phyloP scores from a whole-genome alignment of 1,139 yeast genomes.

The Dujonia santamariae region DNA sequence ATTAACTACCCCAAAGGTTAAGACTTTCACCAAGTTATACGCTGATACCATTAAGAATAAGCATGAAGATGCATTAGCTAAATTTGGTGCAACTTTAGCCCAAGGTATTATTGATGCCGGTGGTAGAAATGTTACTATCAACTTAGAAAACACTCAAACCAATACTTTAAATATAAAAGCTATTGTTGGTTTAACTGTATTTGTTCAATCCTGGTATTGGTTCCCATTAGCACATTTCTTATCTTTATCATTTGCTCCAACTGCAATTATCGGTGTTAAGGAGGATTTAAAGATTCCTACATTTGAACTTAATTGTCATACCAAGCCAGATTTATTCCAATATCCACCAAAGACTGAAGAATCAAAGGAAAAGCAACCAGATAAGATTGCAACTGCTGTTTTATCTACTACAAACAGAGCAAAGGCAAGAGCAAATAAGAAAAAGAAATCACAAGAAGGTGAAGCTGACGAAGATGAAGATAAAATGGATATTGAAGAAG shows the following conservation, averaged over 20 bases:
- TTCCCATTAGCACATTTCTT: slow-evolving; percentile 94
- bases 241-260: slow-evolving; percentile 89
- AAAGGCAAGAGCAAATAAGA: slow-evolving; percentile 85
- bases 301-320: slow-evolving; percentile 76
- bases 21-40: slow-evolving; percentile 68
- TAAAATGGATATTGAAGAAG: slow-evolving; percentile 28
- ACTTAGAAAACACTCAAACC: slow-evolving; percentile 85
- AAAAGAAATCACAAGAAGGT: slow-evolving; percentile 40
- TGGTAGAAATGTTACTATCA: slow-evolving; percentile 96
- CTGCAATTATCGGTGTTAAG: slow-evolving; percentile 83
- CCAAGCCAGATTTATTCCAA: slow-evolving; percentile 75
- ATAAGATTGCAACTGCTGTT: slow-evolving; percentile 89
- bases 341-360: slow-evolving; percentile 90
- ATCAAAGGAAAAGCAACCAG: slow-evolving; percentile 78
- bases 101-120: slow-evolving; percentile 99
- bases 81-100: slow-evolving; percentile 95
- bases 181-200: slow-evolving; percentile 86
- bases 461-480: slow-evolving; percentile 22
- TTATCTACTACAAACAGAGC: slow-evolving; percentile 92
- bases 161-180: slow-evolving; percentile 89
- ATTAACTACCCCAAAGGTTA: slow-evolving; percentile 75
- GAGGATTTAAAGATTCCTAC: slow-evolving; percentile 86
- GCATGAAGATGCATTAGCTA: slow-evolving; percentile 95
- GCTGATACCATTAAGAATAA: slow-evolving; percentile 78
- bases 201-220: slow-evolving; percentile 98